Base-by-base conservation (phyloP, 257 asterid genomes). In the Orobanche coerulescens region DNA sequence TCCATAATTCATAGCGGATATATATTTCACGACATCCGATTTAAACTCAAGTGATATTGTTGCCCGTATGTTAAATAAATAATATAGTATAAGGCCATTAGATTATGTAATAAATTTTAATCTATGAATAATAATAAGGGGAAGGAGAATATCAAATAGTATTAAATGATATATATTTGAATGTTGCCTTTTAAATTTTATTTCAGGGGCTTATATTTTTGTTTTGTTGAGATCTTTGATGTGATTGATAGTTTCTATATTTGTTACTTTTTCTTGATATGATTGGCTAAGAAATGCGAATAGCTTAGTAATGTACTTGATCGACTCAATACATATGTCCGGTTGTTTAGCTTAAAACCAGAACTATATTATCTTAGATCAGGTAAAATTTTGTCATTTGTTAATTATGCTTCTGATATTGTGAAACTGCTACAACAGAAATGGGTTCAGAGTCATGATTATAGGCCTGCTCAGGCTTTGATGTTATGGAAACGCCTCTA, bases 401-500 rank as follows among this genome's bases (percentile, higher is more conserved):
- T 48, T 58, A 36, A 10, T 64, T 40, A 46, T 64, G 56, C 39
- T 68, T 40, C 58, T 61, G 42, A 62, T 49, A 19, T 43, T 65
- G 61, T 68, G 34, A 49, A n/a, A 49, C 67, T 44, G 58, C 52
- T 61, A 6, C 54, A 5, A 66, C 94, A 92, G 98, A 82, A 79
- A 77, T 88, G 96, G 98, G 88, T 86, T 58, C 81, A 81, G 56
- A 88, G 87, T 8, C 87, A 81, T 62, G 98, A 95, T 62, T 92
- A 61, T 71, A 84, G 90, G 76, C 87, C 96, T 66, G 88, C 66
- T 68, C 97, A 93, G 81, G 97, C 98, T 56, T 50, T 93, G 82
- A 93, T 93, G 97, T 52, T 93, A 54, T 89, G 98, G 98, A 93
- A 86, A 74, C 85, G 90, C 70, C 79, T 91, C 6, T 91, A 91